A percentile compares a stretch with the other conserved stretches of the same genome.
Conservation (phyloP, 352 stramenopile species). For the Halophytophthora batemanensis region DNA sequence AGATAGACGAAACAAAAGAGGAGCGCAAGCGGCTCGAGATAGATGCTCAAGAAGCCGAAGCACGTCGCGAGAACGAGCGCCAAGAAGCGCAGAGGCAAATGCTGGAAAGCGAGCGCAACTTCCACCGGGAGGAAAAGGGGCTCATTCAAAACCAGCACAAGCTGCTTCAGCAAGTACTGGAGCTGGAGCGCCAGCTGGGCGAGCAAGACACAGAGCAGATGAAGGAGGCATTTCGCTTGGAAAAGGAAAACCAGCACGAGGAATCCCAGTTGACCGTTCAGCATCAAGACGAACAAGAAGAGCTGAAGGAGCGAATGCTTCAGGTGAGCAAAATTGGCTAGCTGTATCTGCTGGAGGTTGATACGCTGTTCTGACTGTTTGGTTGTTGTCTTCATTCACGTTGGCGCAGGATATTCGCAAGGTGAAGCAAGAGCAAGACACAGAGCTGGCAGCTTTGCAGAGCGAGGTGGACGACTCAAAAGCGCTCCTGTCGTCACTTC, state of each 20-base stretch:
- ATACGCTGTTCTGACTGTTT: not conserved
- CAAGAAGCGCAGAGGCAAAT: constrained; percentile 48
- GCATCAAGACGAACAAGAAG: constrained; percentile 55
- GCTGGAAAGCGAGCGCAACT: constrained; percentile 59
- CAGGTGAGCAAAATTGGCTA: constrained; percentile 23
- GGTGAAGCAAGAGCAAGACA: constrained; percentile 59
- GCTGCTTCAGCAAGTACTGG: constrained; percentile 57
- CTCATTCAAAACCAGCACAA: constrained; percentile 64
- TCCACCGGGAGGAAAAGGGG: constrained; percentile 65
- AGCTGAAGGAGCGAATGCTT: constrained; percentile 57
- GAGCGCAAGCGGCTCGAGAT: constrained; percentile 52
- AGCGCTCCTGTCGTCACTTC: constrained; percentile 40
- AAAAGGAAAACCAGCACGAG: constrained; percentile 53
- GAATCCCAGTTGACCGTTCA: constrained; percentile 34
- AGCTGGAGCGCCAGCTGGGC: constrained; percentile 58
- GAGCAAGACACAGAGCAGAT: constrained; percentile 66
- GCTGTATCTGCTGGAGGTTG: not conserved
- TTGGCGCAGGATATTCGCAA: constrained; percentile 46
- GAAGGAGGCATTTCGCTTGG: constrained; percentile 57
- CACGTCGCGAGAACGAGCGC: constrained; percentile 43
- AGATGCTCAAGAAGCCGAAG: constrained; percentile 31
- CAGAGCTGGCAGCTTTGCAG: constrained; percentile 43
- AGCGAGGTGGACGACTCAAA: constrained; percentile 50
- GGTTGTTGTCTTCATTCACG: not conserved
- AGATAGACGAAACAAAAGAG: constrained; percentile 56